Base-by-base conservation (phyloP, 768 basidiomycete species). In the Rhodotorula toruloides region DNA sequence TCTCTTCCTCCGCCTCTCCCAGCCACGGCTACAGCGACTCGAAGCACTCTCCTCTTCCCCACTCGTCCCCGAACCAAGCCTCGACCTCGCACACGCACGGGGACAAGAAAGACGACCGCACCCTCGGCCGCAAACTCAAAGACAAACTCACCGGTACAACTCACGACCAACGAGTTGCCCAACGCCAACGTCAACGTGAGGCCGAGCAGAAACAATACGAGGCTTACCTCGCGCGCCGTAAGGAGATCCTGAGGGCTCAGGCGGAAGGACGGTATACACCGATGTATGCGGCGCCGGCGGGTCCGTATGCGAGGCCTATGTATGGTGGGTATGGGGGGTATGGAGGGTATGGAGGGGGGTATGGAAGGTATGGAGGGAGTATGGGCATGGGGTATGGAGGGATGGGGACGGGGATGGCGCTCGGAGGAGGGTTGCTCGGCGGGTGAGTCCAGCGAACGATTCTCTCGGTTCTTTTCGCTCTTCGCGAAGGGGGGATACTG, bases 121-220 rank as follows among this genome's bases (percentile, higher is more conserved):
- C 70, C 16, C 52, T 75, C 25, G 73, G 73, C 6, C 46, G 67
- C 34, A 74, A 72, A 60, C 31, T 75, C 36, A 72, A 72, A 22
- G 73, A 72, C 52, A 70, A 67, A 44, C 34, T 71, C 29, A 71
- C 68, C 12, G 71, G 72, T 0, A 59, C 58, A 54, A 68, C 67
- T 32, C 72, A 70, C 54, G 73, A 62, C 21, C 21, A 67, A 50
- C 52, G 67, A 3, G 55, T 68, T 13, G 36, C 43, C 21, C 54
- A 68, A 52, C 46, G 71, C 6, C n/a, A n/a, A n/a, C 53, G 65
- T 44, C 34, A 36, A 32, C 61, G 64, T 19, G 58, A 68, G n/a
- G 62, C 63, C 10, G 62, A 65, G n/a, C 10, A 50, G 32, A 62
- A 61, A 17, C 25, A 46, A n/a, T 59, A 65, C 60, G 44, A 64